phyloP scores from a whole-genome alignment of 2,329 filamentous ascomycete species.

The Pochonia chlamydosporia region DNA sequence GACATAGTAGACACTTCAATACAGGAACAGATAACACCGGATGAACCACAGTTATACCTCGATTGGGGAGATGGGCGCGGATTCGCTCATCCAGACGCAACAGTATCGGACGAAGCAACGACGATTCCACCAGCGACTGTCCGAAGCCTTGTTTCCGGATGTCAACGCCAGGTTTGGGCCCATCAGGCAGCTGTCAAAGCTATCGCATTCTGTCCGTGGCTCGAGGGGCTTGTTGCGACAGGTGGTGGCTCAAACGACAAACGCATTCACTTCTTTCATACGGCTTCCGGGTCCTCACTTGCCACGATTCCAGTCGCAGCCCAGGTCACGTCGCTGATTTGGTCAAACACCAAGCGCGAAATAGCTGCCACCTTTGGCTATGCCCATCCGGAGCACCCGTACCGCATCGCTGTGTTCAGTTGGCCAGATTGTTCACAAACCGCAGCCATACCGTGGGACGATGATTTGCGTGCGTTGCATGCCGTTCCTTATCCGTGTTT shows the following conservation, averaged over 20 bases:
- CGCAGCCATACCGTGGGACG: constrained; percentile 77
- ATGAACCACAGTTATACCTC: neutral
- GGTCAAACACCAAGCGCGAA: constrained; percentile 79
- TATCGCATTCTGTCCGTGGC: constrained; percentile 95
- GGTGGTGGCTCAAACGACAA: constrained; percentile 92
- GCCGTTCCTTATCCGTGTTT: constrained; percentile 75
- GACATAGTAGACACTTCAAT: constrained; percentile 12
- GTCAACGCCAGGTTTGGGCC: constrained; percentile 65
- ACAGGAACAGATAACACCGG: neutral
- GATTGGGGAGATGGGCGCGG: neutral
- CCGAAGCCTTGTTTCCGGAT: constrained; percentile 44
- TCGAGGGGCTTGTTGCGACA: constrained; percentile 77
- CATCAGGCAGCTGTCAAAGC: constrained; percentile 92
- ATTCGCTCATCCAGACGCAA: neutral
- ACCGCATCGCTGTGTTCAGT: constrained; percentile 84
- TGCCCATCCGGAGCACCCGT: constrained; percentile 81
- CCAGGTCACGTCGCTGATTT: constrained; percentile 89
- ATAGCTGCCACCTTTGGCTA: constrained; percentile 94
- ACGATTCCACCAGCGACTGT: constrained; percentile 25
- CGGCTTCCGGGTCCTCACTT: constrained; percentile 72
- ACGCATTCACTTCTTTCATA: constrained; percentile 94
- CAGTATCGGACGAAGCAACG: neutral
- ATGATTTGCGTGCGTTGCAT: constrained; percentile 73
- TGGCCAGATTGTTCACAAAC: constrained; percentile 91
- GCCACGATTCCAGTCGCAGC: constrained; percentile 89